These are phyloP conservation scores for Steccherinum ochraceum DNA, from an alignment of 768 basidiomycete genomes.

Conservation along the genomic window DNA sequence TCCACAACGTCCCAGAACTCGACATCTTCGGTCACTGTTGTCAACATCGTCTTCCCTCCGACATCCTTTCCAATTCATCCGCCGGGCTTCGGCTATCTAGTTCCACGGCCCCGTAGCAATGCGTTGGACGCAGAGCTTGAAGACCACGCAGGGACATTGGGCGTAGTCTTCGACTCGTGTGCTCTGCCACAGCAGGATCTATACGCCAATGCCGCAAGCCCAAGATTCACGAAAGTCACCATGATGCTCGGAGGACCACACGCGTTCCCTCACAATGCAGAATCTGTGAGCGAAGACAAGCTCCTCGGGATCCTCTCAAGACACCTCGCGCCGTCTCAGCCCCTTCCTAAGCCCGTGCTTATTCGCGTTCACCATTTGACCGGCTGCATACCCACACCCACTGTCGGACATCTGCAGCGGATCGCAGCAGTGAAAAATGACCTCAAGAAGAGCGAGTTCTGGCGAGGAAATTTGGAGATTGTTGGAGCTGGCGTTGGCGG, in stretches of 20 bases:
- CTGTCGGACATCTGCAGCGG: slow-evolving; percentile 64
- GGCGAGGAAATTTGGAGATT: slow-evolving; percentile 46
- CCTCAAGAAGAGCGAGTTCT: slow-evolving; percentile 30
- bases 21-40: slow-evolving; percentile 75
- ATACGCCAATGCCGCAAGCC: slow-evolving; percentile 14
- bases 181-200: slow-evolving; percentile 57
- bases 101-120: slow-evolving; percentile 64
- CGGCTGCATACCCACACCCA: slow-evolving; percentile 74
- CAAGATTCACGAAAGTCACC: slow-evolving; percentile 67
- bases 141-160: slow-evolving; percentile 50
- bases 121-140: slow-evolving; percentile 9
- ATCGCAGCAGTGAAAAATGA: slow-evolving; percentile 41
- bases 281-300: slow-evolving; percentile 10
- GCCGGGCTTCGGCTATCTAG: slow-evolving; percentile 88
- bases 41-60: slow-evolving; percentile 78
- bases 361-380: slow-evolving; percentile 47
- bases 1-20: slow-evolving; percentile 36
- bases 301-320: slow-evolving; percentile 16
- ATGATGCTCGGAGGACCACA: slow-evolving; percentile 90
- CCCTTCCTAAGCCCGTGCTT: slow-evolving; percentile 47
- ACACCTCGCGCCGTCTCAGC: slow-evolving; percentile 15
- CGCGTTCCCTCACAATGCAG: slow-evolving; percentile 21
- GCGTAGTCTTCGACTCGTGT: slow-evolving; percentile 87
- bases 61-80: slow-evolving; percentile 54
- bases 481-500: slow-evolving; percentile 85